Base-by-base conservation (phyloP, 805 yeast species). In the Deakozyma indianensis region DNA sequence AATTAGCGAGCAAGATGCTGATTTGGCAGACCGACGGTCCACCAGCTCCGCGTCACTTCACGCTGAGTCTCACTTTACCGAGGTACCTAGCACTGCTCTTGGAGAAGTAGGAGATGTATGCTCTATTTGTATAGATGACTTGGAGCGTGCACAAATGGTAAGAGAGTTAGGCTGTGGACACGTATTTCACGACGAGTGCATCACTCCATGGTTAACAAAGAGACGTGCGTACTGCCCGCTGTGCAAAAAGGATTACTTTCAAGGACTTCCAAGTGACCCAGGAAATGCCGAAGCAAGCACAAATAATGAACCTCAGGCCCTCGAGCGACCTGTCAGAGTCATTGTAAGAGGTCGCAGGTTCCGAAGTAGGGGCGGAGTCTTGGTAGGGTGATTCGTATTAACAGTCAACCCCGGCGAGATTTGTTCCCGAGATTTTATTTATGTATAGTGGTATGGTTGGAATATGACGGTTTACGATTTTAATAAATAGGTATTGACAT, bases 161-260 rank as follows among this genome's bases (percentile, higher is more conserved):
- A 73, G 94, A 43, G 85, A 85, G 0, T 67, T 85, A 41, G 66
- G 82, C 9, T 84, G 95, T 63, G 86, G 87, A 2, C 95, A 84
- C 61, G 86, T 80, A 2, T 84, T 78, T 70, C 95, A 84, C 56
- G 69, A 78, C 21, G 79, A 72, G 16, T 84, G 95, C 61, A 70
- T 85, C 45, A 86, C 80, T 51, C 88, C 88, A 1, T 84, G 94
- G 94, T 65, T 84, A 42, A 78, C 76, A 2, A 73, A 74, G 50
- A 67, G 90, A 52, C 71, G 81, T 42, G 88, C 87, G 0, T 79
- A 84, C 53, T 84, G 95, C 58, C 94, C 95, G 5, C 76, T 80
- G 68, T 84, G 95, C 62, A 82, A 83, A 55, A 64, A 80, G 25
- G 86, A 78, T 57, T 79, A 78, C 57, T 75, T 69, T 54, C 23